Evolutionary conservation across 805 yeast species (phyloP), one percentile per base, ranked within the genome.

Genomic region (Myxozyma geophila): DNA sequence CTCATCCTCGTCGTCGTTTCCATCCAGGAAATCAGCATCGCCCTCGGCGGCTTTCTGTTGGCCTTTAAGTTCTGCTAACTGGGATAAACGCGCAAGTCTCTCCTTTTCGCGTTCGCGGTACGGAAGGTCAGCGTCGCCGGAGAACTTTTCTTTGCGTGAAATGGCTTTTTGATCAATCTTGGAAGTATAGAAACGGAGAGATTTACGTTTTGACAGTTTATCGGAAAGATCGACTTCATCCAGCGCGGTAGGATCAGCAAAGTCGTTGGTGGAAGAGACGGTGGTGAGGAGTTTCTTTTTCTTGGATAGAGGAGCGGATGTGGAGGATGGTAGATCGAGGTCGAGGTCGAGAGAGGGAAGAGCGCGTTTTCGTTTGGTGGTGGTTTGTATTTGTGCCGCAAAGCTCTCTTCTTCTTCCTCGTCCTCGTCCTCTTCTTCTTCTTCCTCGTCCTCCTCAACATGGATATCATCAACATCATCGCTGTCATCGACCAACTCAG

Each of bases 151-250:
- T 49, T 78, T 79, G 64, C 83, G 83, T 75, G 87, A 88, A 70
- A 81, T 80, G 28, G 74, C 56, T 58, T 87, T 87, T 78, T 92
- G 96, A 75, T 92, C 97, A 76, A 95, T 92, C 77, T 93, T 92
- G 63, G 98, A 90, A 0, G 99, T 95, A 82, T 95, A 95, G 85
- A 95, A 95, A 65, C 98, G 87, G 71, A 95, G 83, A 1, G 96
- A 83, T 73, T 85, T 85, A 80, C 87, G 89, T 71, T 96, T 86
- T 21, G 86, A 83, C 63, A 83, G 84, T 79, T 92, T 93, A 63
- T 92, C 98, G 72, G 90, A 96, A 51, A 83, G 82, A 76, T 95
- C 98, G 54, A 91, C 86, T 35, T 86, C 95, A 56, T 89, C 96
- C 50, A 89, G 82, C 40, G 82, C 85, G 36, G 85, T 67, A 13